Evolutionary conservation across 495 filamentous ascomycete species (phyloP), one percentile per base, ranked within the genome.

Genomic region (Hyaloscypha finlandica): DNA sequence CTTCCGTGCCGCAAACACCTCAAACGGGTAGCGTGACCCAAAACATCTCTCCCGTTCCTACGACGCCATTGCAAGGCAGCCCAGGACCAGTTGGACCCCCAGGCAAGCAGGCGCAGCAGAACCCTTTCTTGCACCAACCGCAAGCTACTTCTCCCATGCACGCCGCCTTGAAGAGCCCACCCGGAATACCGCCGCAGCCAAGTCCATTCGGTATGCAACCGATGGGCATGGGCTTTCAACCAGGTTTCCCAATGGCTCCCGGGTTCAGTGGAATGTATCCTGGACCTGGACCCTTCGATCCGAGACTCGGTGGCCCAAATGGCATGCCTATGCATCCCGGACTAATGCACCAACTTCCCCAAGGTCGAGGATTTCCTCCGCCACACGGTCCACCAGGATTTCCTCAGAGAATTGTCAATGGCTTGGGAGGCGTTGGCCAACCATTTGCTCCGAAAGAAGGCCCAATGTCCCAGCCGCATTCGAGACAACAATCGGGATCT

Each of bases 1-100:
- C 77, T 52, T 91, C 86, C 9, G 91, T 90, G 59, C 90, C 86
- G 54, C 90, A 84, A 76, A 88, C 80, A 45, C 81, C 80, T 22
- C 84, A 78, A 77, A 83, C 74, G 73, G 81, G 68, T 69, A 81
- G 77, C 42, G 77, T 84, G 14, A 90, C 87, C 74, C 87, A 89
- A 61, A 87, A 88, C 52, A 84, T 83, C 35, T 91, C 91, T 29
- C 90, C 91, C 30, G 84, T 81, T 68, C 83, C 84, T 8, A 74
- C 84, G 52, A 82, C 81, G 48, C 81, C 85, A 22, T 80, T 82
- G 31, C 86, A 88, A 68, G 83, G 84, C 55, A 84, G 85, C 68
- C 79, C 85, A 51, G 81, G 85, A 8, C 79, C 83, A 25, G 80
- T 84, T 51, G 78, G 81, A 61, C 77, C 80, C 32, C 79, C 79